phyloP scores from a whole-genome alignment of 2,329 filamentous ascomycete genomes.

The Penicillium expansum region DNA sequence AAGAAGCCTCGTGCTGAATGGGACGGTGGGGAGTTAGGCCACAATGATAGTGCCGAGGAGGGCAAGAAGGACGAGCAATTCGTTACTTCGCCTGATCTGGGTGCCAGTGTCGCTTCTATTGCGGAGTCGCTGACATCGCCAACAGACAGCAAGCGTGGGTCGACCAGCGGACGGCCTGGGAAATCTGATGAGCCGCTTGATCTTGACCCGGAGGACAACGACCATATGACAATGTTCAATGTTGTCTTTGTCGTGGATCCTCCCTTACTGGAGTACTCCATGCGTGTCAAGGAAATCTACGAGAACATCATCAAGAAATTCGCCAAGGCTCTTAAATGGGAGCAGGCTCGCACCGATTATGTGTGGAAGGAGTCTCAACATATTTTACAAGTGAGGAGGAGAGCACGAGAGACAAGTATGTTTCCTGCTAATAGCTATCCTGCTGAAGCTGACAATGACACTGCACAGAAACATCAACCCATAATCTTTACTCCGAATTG shows the following conservation, averaged over 20 bases:
- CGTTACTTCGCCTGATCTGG: constrained; percentile 26
- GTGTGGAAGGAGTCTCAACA: constrained; percentile 87
- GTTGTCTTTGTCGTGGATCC: constrained; percentile 88
- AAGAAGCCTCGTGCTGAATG: constrained; percentile 35
- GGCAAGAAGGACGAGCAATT: constrained; percentile 32
- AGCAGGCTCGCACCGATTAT: constrained; percentile 84
- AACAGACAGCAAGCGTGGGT: constrained; percentile 26
- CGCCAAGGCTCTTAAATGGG: constrained; percentile 87
- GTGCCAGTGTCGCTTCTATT: constrained; percentile 31
- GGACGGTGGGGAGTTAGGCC: constrained; percentile 35
- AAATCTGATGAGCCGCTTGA: constrained; percentile 29
- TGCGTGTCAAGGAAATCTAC: constrained; percentile 74
- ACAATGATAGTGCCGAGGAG: constrained; percentile 38
- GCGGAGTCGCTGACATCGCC: constrained; percentile 24
- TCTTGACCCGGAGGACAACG: constrained; percentile 42
- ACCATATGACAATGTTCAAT: constrained; percentile 94
- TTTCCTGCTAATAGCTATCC: not conserved
- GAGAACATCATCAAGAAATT: constrained; percentile 87
- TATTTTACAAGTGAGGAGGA: constrained; percentile 77
- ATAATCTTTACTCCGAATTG: constrained; percentile 43
- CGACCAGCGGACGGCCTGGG: constrained; percentile 22
- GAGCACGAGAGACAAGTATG: constrained; percentile 62
- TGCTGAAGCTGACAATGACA: constrained; percentile 13
- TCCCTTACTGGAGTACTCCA: constrained; percentile 71
- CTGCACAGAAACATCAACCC: constrained; percentile 33